Evolutionary conservation across 257 asterid genomes (phyloP), one percentile per base, ranked within the genome.

Genomic region (Primulina tabacum): DNA sequence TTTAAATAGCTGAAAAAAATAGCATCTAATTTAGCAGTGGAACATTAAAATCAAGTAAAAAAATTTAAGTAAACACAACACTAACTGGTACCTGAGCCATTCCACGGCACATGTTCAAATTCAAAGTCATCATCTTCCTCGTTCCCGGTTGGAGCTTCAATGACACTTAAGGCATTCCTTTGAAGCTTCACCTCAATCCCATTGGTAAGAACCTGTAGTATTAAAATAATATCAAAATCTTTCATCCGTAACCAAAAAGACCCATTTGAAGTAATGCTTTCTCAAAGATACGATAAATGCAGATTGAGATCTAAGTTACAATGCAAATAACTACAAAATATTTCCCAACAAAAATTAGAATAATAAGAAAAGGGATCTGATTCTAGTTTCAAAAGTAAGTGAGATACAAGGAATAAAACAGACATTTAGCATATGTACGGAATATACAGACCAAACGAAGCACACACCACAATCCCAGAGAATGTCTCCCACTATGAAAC

Each of bases 171-270:
- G 2, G 98, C 98, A 75, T 93, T 93, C 71, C 98, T 76, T 73
- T 93, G 98, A 17, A 93, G 85, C 80, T 93, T 93, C 32, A 93
- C 97, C 80, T 93, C 98, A 35, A 93, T 87, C 65, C 98, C 98
- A 70, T 93, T 90, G 2, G 94, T 90, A 50, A 93, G 95, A 38
- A 90, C 97, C 98, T 90, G 81, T 28, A 65, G 2, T 50, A 4
- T 16, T 17, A 4, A 16, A 4, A 50, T 5, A 5, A 50, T 16
- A 50, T 50, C 20, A 16, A 17, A 16, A 50, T 16, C 57, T 50
- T 43, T 50, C 21, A 16, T 50, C 21, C 21, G 3, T 16, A 5
- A 17, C 7, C 57, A 50, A 17, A 17, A 50, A 14, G 8, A 50
- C 16, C 21, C 7, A 16, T 50, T 50, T 50, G 21, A 5, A 16